phyloP scores from a whole-genome alignment of 306 rosid genomes.

The Cicer yamashitae region DNA sequence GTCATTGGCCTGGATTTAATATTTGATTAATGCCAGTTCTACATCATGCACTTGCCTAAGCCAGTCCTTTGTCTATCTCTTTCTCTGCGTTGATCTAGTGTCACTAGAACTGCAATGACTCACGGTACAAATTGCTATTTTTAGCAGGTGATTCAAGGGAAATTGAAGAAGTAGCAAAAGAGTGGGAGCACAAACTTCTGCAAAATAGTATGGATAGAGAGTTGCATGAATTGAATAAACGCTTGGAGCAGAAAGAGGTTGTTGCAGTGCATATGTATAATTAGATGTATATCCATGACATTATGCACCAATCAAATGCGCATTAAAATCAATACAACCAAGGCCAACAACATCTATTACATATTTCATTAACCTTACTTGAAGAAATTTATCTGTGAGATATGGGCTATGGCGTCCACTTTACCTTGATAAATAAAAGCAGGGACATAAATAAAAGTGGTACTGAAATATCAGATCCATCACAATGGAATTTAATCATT shows the following conservation, averaged over 20 bases:
- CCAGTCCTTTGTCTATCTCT: conserved; percentile 23
- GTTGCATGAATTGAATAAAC: conserved; percentile 89
- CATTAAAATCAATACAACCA: conserved; percentile 31
- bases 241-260: conserved; percentile 95
- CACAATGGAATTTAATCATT: conserved; percentile 20
- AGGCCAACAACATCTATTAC: conserved; percentile 30
- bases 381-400: conserved; percentile 26
- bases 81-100: conserved; percentile 38
- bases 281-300: conserved; percentile 28
- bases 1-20: conserved; percentile 39
- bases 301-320: conserved; percentile 15
- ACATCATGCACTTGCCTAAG: conserved; percentile 23
- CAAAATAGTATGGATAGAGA: conserved; percentile 97
- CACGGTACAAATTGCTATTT: conserved; percentile 41
- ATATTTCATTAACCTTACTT: conserved; percentile 11
- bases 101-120: conserved; percentile 39
- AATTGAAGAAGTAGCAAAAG: conserved; percentile 94
- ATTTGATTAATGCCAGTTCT: conserved; percentile 31
- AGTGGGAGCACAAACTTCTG: conserved; percentile 98
- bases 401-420: background rate
- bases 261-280: conserved; percentile 37
- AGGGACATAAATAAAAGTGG: background rate
- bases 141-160: conserved; percentile 80
- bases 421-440: conserved; percentile 21
- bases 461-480: conserved; percentile 37